A percentile compares a stretch with the other conserved stretches of the same genome.
These are phyloP conservation scores for Penicilliopsis zonata DNA, from an alignment of 495 filamentous ascomycete species.

Conservation along the genomic window DNA sequence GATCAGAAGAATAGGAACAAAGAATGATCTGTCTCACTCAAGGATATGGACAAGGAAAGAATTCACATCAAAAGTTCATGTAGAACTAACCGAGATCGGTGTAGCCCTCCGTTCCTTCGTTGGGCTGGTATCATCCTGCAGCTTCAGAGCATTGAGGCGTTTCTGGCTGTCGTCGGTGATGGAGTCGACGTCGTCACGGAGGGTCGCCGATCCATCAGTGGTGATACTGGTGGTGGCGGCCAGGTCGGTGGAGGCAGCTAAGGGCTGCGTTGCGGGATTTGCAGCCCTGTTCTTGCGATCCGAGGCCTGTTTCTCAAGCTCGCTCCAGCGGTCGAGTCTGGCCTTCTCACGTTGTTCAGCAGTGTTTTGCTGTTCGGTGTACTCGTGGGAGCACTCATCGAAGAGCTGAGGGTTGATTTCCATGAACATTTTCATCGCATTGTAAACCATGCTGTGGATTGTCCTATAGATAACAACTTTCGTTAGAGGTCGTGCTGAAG, in stretches of 20 bases:
- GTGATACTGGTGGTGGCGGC: too few species aligned
- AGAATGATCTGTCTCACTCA: too few species aligned
- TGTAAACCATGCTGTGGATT: conserved; percentile 99
- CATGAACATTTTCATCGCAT: conserved; percentile 99
- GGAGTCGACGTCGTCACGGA: conserved; percentile 66
- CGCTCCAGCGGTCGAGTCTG: conserved; percentile 77
- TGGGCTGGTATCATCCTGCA: conserved; percentile 56
- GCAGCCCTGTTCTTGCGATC: conserved; percentile 43
- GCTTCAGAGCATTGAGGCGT: conserved; percentile 68
- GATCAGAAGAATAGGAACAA: too few species aligned
- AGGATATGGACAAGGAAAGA: too few species aligned
- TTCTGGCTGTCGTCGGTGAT: conserved; percentile 73
- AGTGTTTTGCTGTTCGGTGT: conserved; percentile 90
- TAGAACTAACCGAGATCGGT: conserved; percentile 29
- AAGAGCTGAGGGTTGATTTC: conserved; percentile 98
- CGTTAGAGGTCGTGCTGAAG: too few species aligned
- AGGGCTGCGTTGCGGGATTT: conserved; percentile 17
- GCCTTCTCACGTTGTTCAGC: conserved; percentile 64
- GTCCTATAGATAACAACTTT: conserved; percentile 46
- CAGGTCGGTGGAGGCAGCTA: conserved; percentile 37
- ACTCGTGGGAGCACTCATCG: conserved; percentile 95
- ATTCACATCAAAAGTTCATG: conserved; percentile 16
- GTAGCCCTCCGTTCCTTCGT: conserved; percentile 35
- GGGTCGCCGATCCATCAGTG: too few species aligned
- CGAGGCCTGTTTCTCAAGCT: conserved; percentile 67